phyloP scores from a whole-genome alignment of 768 basidiomycete genomes.

The Termitomyces eurrhizus region DNA sequence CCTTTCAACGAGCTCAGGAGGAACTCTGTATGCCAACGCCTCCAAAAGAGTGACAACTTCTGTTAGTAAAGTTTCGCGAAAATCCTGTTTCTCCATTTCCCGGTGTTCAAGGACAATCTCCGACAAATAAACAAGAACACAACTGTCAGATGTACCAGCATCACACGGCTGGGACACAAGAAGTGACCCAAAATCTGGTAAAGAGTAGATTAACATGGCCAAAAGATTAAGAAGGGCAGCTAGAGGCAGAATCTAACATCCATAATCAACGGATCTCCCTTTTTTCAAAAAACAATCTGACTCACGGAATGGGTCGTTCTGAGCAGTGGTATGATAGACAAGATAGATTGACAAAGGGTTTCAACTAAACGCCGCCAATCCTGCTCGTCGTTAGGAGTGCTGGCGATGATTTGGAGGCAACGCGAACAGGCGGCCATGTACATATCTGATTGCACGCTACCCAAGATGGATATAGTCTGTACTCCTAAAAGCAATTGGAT shows the following conservation, averaged over 20 bases:
- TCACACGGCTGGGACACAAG: conserved; percentile 28
- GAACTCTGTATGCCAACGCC: conserved; percentile 43
- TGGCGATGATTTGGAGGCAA: conserved; percentile 45
- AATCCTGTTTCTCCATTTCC: conserved; percentile 25
- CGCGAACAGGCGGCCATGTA: conserved; percentile 42
- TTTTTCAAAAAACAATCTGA: background rate
- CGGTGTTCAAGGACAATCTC: conserved; percentile 39
- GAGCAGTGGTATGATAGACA: conserved; percentile 36
- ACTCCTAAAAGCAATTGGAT: conserved; percentile 50
- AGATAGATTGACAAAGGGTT: conserved; percentile 31
- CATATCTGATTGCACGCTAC: conserved; percentile 19
- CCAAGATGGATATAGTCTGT: conserved; percentile 20
- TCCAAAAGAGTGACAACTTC: conserved; percentile 50
- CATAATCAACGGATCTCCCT: conserved; percentile 12
- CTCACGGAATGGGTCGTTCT: conserved; percentile 38
- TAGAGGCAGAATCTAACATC: conserved; percentile 39
- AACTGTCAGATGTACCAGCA: conserved; percentile 23
- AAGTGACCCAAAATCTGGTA: conserved; percentile 43
- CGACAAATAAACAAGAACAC: conserved; percentile 37
- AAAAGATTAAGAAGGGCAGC: conserved; percentile 53
- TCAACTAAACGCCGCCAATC: conserved; percentile 30
- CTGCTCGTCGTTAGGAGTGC: conserved; percentile 21
- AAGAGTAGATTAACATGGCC: conserved; percentile 36
- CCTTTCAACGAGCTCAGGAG: conserved; percentile 39
- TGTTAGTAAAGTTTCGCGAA: conserved; percentile 31